Evolutionary conservation across 1,284 basidiomycete species (phyloP).

Genomic region (Dichomitus squalens): DNA sequence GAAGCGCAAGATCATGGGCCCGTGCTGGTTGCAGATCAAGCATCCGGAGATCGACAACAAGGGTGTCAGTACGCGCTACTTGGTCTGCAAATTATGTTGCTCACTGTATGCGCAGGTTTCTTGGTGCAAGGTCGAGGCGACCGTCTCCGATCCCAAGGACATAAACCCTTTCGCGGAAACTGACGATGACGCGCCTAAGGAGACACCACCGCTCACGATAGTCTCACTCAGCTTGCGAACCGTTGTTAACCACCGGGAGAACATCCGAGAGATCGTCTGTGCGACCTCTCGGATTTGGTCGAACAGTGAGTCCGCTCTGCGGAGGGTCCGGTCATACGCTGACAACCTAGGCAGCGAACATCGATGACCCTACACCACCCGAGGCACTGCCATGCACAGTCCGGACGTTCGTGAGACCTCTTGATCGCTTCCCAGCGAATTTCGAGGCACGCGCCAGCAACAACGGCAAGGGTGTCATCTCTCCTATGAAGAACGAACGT

Average conservation of each 20-base stretch:
- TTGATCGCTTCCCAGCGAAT: slow-evolving; percentile 87
- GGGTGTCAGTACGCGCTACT: slow-evolving; percentile 56
- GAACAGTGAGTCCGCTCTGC: slow-evolving; percentile 59
- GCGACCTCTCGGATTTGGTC: slow-evolving; percentile 87
- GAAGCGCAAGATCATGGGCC: slow-evolving; percentile 98
- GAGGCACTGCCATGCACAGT: slow-evolving; percentile 83
- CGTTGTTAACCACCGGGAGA: slow-evolving; percentile 92
- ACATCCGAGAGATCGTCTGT: slow-evolving; percentile 93
- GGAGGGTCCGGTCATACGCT: not conserved
- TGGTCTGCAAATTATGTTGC: slow-evolving; percentile 3
- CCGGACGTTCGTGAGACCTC: slow-evolving; percentile 90
- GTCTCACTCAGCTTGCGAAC: slow-evolving; percentile 91
- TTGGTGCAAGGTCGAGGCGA: slow-evolving; percentile 96
- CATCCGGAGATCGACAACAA: slow-evolving; percentile 73
- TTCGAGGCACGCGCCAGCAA: slow-evolving; percentile 75
- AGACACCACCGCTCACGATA: slow-evolving; percentile 88
- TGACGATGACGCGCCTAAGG: slow-evolving; percentile 75
- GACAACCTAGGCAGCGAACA: slow-evolving; percentile 55
- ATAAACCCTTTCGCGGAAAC: slow-evolving; percentile 83
- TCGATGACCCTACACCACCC: slow-evolving; percentile 90
- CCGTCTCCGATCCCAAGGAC: slow-evolving; percentile 84
- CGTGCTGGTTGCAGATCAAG: slow-evolving; percentile 94
- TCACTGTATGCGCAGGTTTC: slow-evolving; percentile 59
- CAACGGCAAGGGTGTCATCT: slow-evolving; percentile 72
- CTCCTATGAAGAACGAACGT: slow-evolving; percentile 82